Conservation (phyloP, 2,329 filamentous ascomycete genomes). For the Phyllosticta paracitricarpa region DNA sequence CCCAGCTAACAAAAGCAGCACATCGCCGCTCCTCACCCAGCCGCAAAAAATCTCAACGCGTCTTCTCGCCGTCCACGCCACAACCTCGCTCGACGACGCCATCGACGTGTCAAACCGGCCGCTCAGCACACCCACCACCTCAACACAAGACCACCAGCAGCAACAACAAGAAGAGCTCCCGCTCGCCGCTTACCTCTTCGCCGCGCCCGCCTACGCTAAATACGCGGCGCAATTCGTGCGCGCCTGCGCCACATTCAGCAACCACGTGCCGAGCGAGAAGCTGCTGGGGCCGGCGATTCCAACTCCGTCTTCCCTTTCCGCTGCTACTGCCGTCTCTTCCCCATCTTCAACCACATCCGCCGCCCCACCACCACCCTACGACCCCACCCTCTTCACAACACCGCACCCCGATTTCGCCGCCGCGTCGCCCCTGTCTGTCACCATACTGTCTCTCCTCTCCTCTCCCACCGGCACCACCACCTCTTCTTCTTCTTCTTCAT, state of each 20-base stretch:
- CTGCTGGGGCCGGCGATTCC: conserved; percentile 33
- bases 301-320: conserved; percentile 12
- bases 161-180: conserved; percentile 14
- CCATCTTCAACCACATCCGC: not conserved
- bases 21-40: not conserved
- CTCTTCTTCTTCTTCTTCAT: not conserved
- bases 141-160: not conserved
- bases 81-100: conserved; percentile 45
- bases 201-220: conserved; percentile 41
- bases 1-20: not conserved
- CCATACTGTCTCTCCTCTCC: conserved; percentile 9
- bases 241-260: conserved; percentile 43
- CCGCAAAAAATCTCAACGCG: conserved; percentile 30
- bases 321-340: conserved; percentile 2
- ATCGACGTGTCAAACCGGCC: conserved; percentile 36
- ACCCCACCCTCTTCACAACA: conserved; percentile 34
- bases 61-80: conserved; percentile 36
- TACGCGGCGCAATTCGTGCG: conserved; percentile 50
- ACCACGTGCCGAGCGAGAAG: conserved; percentile 44
- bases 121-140: not conserved
- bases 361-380: conserved; percentile 23
- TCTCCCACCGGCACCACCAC: not conserved
- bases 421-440: conserved; percentile 4
- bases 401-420: conserved; percentile 33
- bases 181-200: conserved; percentile 45